Base-by-base conservation (phyloP, 1,284 basidiomycete genomes). In the Austroboletus novae-zelandiae region DNA sequence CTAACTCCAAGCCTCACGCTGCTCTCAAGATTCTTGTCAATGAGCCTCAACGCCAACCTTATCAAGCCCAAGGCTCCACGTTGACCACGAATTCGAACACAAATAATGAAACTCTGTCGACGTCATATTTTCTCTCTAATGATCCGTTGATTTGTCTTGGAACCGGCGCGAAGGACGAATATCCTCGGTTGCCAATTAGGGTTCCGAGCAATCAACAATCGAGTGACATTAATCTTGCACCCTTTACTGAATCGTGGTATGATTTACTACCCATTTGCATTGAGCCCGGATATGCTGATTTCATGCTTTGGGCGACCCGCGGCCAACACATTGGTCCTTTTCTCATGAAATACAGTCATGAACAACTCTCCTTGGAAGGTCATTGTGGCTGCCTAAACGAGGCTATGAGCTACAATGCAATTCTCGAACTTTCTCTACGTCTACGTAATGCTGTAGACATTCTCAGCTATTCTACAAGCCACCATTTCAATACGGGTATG, bases 361-460 rank as follows among this genome's bases (percentile, higher is more conserved):
- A n/a, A n/a, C n/a, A n/a, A n/a, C n/a, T n/a, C n/a, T n/a, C 46
- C 45, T 39, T 53, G 27, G 59, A 58, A 23, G 70, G 71, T 9
- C 79, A 80, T 45, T 86, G 83, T 52, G 80, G 78, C 8, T 86
- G 84, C 58, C 70, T 85, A 37, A 70, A 75, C 45, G 80, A 84
- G 51, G 56, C 71, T 27, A 60, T 71, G 29, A 77, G 70, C 57
- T 84, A 85, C 59, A 78, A 71, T 48, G 76, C 75, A 34, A 71
- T 83, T 25, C 75, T 85, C 9, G 83, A 85, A 57, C 69, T 86
- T 25, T 85, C 83, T 2, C 68, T 84, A 29, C 72, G 81, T 47
- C 72, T 86, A 29, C 73, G 82, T 30, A 80, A 76, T 55, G 80
- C 81, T 3, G 76, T 77, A 25, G 75, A 83, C 50, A 70, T 79